Conservation (phyloP, 305 asterid genomes). For the Solanum chacoense region DNA sequence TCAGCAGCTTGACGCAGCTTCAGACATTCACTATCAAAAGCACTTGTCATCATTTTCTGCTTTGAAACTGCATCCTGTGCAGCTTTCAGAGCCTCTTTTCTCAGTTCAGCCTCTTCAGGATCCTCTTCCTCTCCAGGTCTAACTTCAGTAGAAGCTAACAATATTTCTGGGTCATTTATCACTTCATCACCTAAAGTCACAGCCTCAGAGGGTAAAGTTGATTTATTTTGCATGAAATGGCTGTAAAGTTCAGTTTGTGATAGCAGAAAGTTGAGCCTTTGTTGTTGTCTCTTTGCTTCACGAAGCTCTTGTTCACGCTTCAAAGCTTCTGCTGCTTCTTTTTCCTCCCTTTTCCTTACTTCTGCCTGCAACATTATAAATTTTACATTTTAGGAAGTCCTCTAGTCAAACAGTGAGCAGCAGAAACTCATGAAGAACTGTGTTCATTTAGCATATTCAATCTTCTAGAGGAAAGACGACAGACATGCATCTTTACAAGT, state of each 20-base stretch:
- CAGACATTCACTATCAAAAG: slow-evolving; percentile 74
- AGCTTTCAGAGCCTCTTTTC: slow-evolving; percentile 91
- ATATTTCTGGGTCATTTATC: slow-evolving; percentile 37
- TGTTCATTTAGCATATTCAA: neutral
- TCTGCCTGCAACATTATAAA: slow-evolving; percentile 58
- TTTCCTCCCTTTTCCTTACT: slow-evolving; percentile 92
- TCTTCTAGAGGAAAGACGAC: neutral
- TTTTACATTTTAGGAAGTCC: slow-evolving; percentile 8
- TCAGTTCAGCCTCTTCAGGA: slow-evolving; percentile 87
- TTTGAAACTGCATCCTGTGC: slow-evolving; percentile 99
- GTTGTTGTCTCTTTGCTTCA: slow-evolving; percentile 98
- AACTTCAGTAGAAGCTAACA: slow-evolving; percentile 48
- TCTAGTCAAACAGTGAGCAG: neutral
- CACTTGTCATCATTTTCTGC: slow-evolving; percentile 85
- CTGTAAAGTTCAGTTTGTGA: slow-evolving; percentile 98
- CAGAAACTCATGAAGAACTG: neutral
- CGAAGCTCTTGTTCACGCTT: slow-evolving; percentile 99
- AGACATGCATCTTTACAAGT: neutral
- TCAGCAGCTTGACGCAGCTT: slow-evolving; percentile 64
- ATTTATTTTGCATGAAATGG: slow-evolving; percentile 96
- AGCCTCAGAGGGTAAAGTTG: slow-evolving; percentile 52
- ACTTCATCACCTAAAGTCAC: slow-evolving; percentile 36
- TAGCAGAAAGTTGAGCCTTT: slow-evolving; percentile 87
- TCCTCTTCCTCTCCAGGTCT: slow-evolving; percentile 59
- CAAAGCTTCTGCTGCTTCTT: slow-evolving; percentile 98